A percentile compares a stretch with the other conserved stretches of the same genome.
Conservation (phyloP, 495 filamentous ascomycete genomes). For the Astrocystis sublimbata region DNA sequence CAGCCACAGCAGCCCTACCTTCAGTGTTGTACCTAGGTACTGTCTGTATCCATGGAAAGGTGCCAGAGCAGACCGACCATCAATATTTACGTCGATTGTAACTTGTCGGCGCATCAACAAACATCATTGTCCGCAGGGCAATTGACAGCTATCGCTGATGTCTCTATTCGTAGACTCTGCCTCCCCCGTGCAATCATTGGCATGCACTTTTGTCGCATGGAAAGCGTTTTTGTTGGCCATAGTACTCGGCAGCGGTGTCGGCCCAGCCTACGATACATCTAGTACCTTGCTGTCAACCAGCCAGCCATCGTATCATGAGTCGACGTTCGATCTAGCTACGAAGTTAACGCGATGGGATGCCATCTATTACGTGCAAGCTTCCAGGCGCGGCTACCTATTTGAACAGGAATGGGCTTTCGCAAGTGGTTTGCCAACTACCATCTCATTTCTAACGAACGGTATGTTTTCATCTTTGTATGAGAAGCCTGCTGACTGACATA, state of each 20-base stretch:
- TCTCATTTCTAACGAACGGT: constrained; percentile 43
- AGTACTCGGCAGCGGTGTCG: constrained; percentile 60
- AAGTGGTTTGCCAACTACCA: constrained; percentile 59
- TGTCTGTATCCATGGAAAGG: no score
- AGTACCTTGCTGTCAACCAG: constrained; percentile 57
- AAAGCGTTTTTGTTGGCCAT: constrained; percentile 71
- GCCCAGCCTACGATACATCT: constrained; percentile 88
- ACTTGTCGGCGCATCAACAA: background rate
- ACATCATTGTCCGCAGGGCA: background rate
- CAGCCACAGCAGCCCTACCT: no score
- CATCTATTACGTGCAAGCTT: constrained; percentile 75
- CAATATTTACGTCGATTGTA: background rate
- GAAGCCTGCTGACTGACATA: background rate
- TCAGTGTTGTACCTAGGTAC: no score
- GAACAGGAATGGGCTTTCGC: constrained; percentile 99
- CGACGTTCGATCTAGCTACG: constrained; percentile 43
- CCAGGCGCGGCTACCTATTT: constrained; percentile 72
- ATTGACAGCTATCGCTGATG: constrained; percentile 15
- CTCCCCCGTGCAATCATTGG: constrained; percentile 34
- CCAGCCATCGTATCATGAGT: constrained; percentile 56
- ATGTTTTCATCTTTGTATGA: background rate
- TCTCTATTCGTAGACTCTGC: constrained; percentile 16
- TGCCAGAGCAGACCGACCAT: background rate
- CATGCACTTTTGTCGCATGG: constrained; percentile 58
- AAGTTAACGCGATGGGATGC: constrained; percentile 87